Evolutionary conservation across 345 rosid species (phyloP).

Genomic region (Sisymbrium altissimum): DNA sequence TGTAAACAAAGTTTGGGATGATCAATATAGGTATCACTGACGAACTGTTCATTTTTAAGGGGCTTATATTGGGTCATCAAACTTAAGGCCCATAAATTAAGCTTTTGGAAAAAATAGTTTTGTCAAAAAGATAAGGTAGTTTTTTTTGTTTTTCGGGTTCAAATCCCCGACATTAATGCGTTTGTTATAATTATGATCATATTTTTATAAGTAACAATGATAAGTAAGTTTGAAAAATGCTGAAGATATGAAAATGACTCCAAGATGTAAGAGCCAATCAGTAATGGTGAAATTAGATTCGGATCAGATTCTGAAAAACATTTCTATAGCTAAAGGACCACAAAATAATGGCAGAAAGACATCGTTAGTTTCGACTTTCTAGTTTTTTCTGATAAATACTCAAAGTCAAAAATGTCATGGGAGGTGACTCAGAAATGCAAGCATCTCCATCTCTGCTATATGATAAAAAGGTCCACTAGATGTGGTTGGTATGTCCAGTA

Average conservation of each 20-base stretch:
- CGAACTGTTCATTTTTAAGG: not conserved
- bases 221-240: not conserved
- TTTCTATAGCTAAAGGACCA: not conserved
- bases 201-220: not conserved
- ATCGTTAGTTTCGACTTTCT: not conserved
- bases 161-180: not conserved
- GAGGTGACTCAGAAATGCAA: conserved; percentile 10
- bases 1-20: not conserved
- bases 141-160: no score
- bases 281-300: not conserved
- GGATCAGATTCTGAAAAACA: not conserved
- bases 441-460: not conserved
- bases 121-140: not conserved
- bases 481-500: no score
- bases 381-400: not conserved
- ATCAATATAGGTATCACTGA: not conserved
- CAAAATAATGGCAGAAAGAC: not conserved
- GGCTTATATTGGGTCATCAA: not conserved
- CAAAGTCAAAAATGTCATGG: not conserved
- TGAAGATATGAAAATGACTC: not conserved
- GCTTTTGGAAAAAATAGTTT: not conserved
- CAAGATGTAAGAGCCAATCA: not conserved
- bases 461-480: no score
- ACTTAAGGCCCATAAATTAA: not conserved
- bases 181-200: not conserved